Percentiles rank a stretch among this genome's conserved stretches.
These are phyloP conservation scores for Trichophaea hybrida DNA, from an alignment of 2,329 filamentous ascomycete species.

Conservation along the genomic window DNA sequence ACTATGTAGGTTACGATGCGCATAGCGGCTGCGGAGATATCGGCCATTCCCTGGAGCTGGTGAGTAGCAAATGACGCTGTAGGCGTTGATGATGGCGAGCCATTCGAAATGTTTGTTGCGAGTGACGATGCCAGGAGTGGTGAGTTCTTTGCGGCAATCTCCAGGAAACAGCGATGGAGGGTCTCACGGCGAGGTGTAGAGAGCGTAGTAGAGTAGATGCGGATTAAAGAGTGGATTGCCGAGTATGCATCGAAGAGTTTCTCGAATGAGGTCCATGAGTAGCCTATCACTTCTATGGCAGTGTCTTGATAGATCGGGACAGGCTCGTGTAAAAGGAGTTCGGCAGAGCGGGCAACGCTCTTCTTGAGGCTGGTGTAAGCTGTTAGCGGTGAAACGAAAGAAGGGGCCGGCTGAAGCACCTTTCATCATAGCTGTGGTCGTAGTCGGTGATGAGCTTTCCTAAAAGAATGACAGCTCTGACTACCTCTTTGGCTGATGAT, in stretches of 20 bases:
- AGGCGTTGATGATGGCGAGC: constrained; percentile 10
- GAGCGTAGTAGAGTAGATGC: constrained; percentile 17
- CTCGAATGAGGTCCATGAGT: constrained; percentile 25
- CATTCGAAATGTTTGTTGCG: constrained; percentile 24
- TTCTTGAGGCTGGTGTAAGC: constrained; percentile 18
- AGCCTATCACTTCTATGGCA: constrained; percentile 25
- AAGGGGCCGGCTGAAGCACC: constrained; percentile 10
- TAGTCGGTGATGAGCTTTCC: constrained; percentile 21
- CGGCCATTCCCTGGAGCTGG: constrained; percentile 16
- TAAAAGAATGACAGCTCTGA: constrained; percentile 23
- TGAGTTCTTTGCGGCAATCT: constrained; percentile 24
- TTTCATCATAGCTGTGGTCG: constrained; percentile 17
- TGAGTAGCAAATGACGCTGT: constrained; percentile 13
- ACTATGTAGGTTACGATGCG: constrained; percentile 21
- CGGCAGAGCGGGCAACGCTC: constrained; percentile 24
- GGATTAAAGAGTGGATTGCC: constrained; percentile 25
- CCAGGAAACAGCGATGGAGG: constrained; percentile 22
- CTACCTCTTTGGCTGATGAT: constrained; percentile 23
- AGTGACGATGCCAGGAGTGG: constrained; percentile 23
- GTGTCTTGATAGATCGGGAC: constrained; percentile 24
- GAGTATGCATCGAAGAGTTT: constrained; percentile 25
- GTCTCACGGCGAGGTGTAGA: constrained; percentile 9
- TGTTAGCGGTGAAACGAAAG: neutral
- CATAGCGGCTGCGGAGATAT: constrained; percentile 23
- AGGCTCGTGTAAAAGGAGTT: constrained; percentile 24